Base-by-base conservation (phyloP, 805 yeast species). In the Ogataea pignaliae region DNA sequence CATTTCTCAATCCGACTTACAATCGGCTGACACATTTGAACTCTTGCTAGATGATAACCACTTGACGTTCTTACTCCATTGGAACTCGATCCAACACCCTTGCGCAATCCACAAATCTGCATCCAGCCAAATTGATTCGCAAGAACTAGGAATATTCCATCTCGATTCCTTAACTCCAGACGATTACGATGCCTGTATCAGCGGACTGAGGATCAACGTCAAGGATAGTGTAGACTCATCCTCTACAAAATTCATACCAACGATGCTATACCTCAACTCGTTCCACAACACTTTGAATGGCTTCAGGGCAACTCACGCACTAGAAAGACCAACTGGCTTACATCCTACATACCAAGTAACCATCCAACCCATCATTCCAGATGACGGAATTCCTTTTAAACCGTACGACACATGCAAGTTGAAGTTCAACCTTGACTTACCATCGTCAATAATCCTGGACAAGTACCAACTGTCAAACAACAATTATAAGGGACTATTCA, bases 371-470 rank as follows among this genome's bases (percentile, higher is more conserved):
- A 10, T 13, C 15, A 34, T 28, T 28, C 29, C 11, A 6, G 17
- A 37, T 13, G 33, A 26, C 29, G 15, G 16, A 40, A 43, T 35
- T 36, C 40, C 18, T 26, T 44, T 17, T 32, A 39, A 36, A 34
- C 52, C 44, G 13, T 36, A 16, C 7, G 41, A 45, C 11, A 15
- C 35, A 13, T 63, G 67, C 43, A 26, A 46, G 13, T 44, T 63
- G 31, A 48, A 45, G 39, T 55, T 56, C 39, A 48, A 55, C 11
- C 18, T 58, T 13, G 57, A 51, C 28, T 35, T 63, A 12, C 62
- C 68, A 14, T 50, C 55, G 9, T 41, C 49, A 29, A 37, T 60
- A 10, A 57, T 64, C 10, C 31, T 61, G 10, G 68, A 64, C 46
- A 48, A 48, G 35, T 59, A 59, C 46, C 63, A 63, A 42, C 32